These are phyloP conservation scores for Suhomyces sp. DNA, from an alignment of 805 yeast genomes.

Conservation along the genomic window DNA sequence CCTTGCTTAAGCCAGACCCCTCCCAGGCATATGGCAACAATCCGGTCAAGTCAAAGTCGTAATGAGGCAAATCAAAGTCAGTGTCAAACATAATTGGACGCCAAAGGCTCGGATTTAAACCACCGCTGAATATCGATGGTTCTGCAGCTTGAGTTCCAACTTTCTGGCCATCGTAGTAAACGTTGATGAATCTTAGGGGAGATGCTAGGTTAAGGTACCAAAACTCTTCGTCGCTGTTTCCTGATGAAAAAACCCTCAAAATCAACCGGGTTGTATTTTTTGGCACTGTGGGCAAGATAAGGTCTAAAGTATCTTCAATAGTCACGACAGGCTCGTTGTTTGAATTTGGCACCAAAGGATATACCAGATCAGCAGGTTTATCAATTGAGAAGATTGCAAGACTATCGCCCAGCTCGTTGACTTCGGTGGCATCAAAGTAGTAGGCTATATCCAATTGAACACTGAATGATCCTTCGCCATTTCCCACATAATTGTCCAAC, in stretches of 20 bases:
- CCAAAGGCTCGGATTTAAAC: slow-evolving; percentile 79
- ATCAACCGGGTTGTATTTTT: slow-evolving; percentile 58
- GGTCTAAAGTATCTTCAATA: slow-evolving; percentile 57
- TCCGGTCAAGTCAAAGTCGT: slow-evolving; percentile 68
- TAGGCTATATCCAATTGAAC: slow-evolving; percentile 51
- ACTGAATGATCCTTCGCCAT: slow-evolving; percentile 59
- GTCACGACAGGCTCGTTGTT: not conserved
- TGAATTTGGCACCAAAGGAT: slow-evolving; percentile 29
- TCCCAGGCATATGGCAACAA: slow-evolving; percentile 68
- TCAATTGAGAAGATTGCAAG: slow-evolving; percentile 22
- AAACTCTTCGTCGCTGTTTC: slow-evolving; percentile 78
- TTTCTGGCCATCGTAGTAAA: slow-evolving; percentile 56
- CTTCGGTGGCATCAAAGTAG: slow-evolving; percentile 28
- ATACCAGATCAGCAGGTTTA: slow-evolving; percentile 38
- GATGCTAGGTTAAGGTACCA: slow-evolving; percentile 64
- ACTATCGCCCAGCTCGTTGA: not conserved
- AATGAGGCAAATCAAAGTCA: slow-evolving; percentile 71
- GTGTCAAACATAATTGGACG: slow-evolving; percentile 69
- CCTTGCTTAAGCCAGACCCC: slow-evolving; percentile 16
- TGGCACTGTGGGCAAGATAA: slow-evolving; percentile 38
- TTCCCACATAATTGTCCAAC: slow-evolving; percentile 59
- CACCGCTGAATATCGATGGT: slow-evolving; percentile 81
- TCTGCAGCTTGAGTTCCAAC: slow-evolving; percentile 65
- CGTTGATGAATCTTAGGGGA: slow-evolving; percentile 65
- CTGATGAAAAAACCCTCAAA: slow-evolving; percentile 63